Evolutionary conservation across 2,329 filamentous ascomycete species (phyloP), one percentile per base, ranked within the genome.

Genomic region (Trichoderma koningii): DNA sequence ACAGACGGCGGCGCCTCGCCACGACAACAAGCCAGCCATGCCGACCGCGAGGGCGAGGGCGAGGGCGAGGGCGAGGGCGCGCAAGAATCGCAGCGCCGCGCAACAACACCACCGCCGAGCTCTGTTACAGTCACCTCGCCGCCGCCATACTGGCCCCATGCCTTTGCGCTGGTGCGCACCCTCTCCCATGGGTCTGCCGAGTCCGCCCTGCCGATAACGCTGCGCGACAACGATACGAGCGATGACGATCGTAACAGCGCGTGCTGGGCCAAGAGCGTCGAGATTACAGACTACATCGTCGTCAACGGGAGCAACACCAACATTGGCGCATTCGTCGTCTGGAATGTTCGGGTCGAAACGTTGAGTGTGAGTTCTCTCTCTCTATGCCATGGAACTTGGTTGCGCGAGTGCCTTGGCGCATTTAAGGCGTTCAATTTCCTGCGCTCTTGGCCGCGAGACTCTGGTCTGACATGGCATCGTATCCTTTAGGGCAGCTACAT

Each of bases 321-420:
- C 69, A 82, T 87, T 30, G 94, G 94, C n/a, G 91, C 93, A 2
- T 99, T 98, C 79, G 92, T 97, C 1, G 93, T 97, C 7, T 99
- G 92, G 91, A 95, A 92, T 74, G 93, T 95, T 72, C 87, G 84
- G 55, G 91, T 99, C 51, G 88, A 95, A 75, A 97, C 93, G 3
- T 80, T 98, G 57, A 89, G 87, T 76, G 92, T 93, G 75, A 75
- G 87, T 83, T 28, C 5, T 41, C 5, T 26, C 9, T 45, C 5
- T 6, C 1, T 17, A 6, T 45, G 7, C 45, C 23, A n/a, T n/a
- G n/a, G n/a, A 2, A 6, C 6, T 3, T 51, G 3, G 7, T 19
- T 51, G n/a, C 57, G 15, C 23, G 57, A 51, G 28, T 15, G 26
- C 41, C 7, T n/a, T 12, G 56, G 55, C 26, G 55, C 45, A 38